Evolutionary conservation across 2,329 filamentous ascomycete genomes (phyloP), one percentile per base, ranked within the genome.

Genomic region (Corinectria fuckeliana): DNA sequence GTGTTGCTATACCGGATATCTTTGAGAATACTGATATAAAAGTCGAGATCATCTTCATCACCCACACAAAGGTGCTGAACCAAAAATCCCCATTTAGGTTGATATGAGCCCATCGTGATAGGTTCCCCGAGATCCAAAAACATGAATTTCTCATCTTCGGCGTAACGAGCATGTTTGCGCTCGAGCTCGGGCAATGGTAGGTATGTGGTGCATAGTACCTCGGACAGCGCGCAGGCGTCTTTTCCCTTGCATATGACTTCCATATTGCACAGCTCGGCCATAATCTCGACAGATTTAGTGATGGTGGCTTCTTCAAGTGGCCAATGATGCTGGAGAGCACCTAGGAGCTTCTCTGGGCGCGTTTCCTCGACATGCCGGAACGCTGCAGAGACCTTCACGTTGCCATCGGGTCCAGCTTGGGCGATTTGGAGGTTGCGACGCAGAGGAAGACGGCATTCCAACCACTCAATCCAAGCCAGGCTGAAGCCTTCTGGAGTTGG

Each of bases 111-210:
- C 7, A n/a, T 16, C 5, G 49, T 59, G 2, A 68, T 50, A 3
- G 61, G 10, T 10, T 68, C 65, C 0, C 50, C 56, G 3, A 68
- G 16, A 8, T 68, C 51, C 0, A 68, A 16, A 7, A 68, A 68
- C 5, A 39, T 20, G n/a, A 59, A 68, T 1, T 39, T 25, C 10
- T 63, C 63, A 5, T 49, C 48, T 18, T 68, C 66, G 2, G 56
- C 13, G 1, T 68, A 68, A 4, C 61, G 63, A 6, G 51, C 32
- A 14, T 56, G 23, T n/a, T 66, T 68, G 0, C 34, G 51, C 5
- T 68, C 50, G 5, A 68, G 65, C 0, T 68, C 66, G 0, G 61
- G 63, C 0, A 68, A 8, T 8, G 66, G 65, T 1, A 68, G 9
- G 11, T 65, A 68, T 3, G 66, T 68, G 0, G 11, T 26, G 0